Evolutionary conservation across 495 filamentous ascomycete species (phyloP).

Genomic region (Penicillium crystallinum): DNA sequence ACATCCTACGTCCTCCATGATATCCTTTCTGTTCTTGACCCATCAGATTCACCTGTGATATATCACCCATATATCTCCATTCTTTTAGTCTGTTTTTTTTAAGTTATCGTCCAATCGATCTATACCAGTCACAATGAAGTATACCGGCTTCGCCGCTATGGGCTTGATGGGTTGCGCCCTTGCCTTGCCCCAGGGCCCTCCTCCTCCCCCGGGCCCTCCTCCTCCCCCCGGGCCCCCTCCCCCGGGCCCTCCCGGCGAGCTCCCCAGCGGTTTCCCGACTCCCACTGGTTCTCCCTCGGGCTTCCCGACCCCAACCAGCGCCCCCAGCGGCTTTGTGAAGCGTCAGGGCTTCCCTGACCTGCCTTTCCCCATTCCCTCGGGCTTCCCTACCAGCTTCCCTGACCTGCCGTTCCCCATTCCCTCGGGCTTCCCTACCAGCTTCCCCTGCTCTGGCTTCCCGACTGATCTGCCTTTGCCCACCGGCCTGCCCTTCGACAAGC

Average conservation of each 20-base stretch:
- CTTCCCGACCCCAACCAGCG: neutral
- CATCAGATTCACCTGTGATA: constrained; percentile 2
- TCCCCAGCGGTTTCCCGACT: neutral
- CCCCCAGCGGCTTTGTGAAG: neutral
- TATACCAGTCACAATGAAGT: constrained; percentile 17
- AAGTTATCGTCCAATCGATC: constrained; percentile 2
- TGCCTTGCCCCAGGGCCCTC: constrained; percentile 17
- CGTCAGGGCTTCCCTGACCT: neutral
- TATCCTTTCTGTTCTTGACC: neutral
- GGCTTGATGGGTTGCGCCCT: constrained; percentile 27
- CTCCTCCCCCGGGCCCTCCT: constrained; percentile 1
- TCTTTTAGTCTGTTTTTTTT: neutral
- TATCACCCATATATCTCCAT: constrained; percentile 4
- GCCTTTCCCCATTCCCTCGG: neutral
- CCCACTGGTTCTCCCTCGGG: neutral
- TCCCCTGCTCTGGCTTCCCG: constrained; percentile 1
- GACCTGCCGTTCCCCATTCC: neutral
- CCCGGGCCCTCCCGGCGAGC: neutral
- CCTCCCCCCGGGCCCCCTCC: neutral
- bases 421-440: neutral
- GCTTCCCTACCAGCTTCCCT: neutral
- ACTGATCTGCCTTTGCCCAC: neutral
- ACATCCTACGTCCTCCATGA: neutral
- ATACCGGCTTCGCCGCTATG: constrained; percentile 15
- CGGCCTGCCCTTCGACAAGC: neutral